phyloP scores from a whole-genome alignment of 2,329 filamentous ascomycete species.

The Curvularia lunata region DNA sequence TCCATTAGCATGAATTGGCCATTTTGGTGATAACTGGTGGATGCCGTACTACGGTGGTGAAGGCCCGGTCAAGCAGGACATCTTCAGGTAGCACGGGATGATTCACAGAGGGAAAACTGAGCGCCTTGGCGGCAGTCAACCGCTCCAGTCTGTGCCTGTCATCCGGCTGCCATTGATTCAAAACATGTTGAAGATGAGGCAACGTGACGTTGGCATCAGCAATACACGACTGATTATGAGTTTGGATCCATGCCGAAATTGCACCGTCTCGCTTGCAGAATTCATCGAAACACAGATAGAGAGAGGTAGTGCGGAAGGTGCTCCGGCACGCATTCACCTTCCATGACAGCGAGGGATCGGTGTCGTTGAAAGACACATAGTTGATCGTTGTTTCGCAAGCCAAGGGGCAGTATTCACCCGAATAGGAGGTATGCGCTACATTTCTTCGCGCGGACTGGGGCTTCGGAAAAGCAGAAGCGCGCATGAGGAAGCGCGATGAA shows the following conservation, averaged over 20 bases:
- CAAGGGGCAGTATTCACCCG: slow-evolving; percentile 38
- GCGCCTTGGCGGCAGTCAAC: slow-evolving; percentile 30
- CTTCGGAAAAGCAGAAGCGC: slow-evolving; percentile 16
- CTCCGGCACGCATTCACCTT: slow-evolving; percentile 39
- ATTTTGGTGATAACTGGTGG: neutral
- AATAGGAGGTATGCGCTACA: slow-evolving; percentile 22
- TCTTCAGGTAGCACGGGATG: slow-evolving; percentile 33
- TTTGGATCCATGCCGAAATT: slow-evolving; percentile 26
- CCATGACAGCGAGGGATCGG: slow-evolving; percentile 31
- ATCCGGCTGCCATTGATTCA: slow-evolving; percentile 32
- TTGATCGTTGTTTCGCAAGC: slow-evolving; percentile 39
- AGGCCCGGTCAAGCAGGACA: slow-evolving; percentile 34
- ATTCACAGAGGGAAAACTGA: slow-evolving; percentile 21
- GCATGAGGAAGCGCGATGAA: slow-evolving; percentile 27
- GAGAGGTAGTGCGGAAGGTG: slow-evolving; percentile 29
- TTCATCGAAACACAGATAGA: slow-evolving; percentile 40
- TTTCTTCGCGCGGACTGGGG: slow-evolving; percentile 6
- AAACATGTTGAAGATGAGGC: slow-evolving; percentile 33
- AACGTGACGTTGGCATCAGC: slow-evolving; percentile 29
- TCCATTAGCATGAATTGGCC: slow-evolving; percentile 3
- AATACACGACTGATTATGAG: slow-evolving; percentile 31
- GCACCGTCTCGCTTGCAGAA: slow-evolving; percentile 31
- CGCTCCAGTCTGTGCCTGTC: slow-evolving; percentile 23
- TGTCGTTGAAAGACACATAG: slow-evolving; percentile 45
- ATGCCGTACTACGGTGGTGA: slow-evolving; percentile 38